Evolutionary conservation across 75 land plant genomes (phyloP), one percentile per base, ranked within the genome.

Genomic region (Sequoia sempervirens): DNA sequence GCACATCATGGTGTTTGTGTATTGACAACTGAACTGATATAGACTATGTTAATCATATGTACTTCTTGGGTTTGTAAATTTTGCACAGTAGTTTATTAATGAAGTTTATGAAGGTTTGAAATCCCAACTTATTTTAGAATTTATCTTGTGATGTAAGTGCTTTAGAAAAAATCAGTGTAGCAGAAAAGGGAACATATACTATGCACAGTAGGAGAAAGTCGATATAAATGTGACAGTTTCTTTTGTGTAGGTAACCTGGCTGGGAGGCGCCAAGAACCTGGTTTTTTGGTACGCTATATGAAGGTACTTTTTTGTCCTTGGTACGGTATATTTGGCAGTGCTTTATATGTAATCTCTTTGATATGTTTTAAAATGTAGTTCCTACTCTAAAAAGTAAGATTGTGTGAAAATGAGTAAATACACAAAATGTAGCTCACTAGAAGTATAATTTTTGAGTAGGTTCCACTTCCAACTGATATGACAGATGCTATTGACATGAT

Each of bases 201-300:
- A 2, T 11, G 2, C 4, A 8, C 2, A 2, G 46, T 9, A 43
- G 9, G 47, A 78, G 10, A 6, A 38, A 78, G 46, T 5, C 10
- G 45, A 41, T 45, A 41, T 10, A 9, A 78, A 78, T 45, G 2
- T 43, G 47, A 41, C 12, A 26, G 80, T 54, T 28, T 81, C 45
- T 78, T 30, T 23, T 43, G 32, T 83, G 64, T 23, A 86, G 84
- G 72, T 37, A 81, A 78, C 34, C 43, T 68, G 79, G 64, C 32
- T 4, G 54, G 72, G 75, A 88, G 89, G 81, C 84, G 43, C 34
- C 81, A 80, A 76, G 90, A 88, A 80, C 90, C 88, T 87, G 95
- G 93, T 17, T 32, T 92, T 43, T 70, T 94, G 72, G 86, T 89
- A 66, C 89, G 86, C 36, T 92, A 92, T 76, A 92, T 94, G 93